Conservation (phyloP, 2,329 filamentous ascomycete genomes). For the Arthrobotrys megalospora region DNA sequence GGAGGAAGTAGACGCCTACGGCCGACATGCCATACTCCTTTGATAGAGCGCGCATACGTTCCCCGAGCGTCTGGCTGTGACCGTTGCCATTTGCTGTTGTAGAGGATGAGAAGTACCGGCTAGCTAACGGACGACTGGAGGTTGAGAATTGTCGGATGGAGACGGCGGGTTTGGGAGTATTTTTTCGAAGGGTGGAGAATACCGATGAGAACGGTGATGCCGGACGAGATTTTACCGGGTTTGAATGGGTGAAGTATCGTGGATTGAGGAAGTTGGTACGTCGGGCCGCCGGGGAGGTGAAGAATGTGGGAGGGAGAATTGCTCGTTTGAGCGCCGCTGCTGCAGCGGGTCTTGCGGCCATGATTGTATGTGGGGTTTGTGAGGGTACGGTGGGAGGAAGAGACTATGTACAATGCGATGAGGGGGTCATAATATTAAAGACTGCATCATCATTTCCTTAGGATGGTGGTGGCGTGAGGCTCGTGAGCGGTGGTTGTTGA, state of each 20-base stretch:
- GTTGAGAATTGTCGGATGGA: constrained; percentile 36
- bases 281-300: constrained; percentile 51
- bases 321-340: constrained; percentile 40
- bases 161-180: constrained; percentile 1
- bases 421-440: constrained; percentile 39
- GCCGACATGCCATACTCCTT: constrained; percentile 96
- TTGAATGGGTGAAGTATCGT: constrained; percentile 52
- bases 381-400: neutral
- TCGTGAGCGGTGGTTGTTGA: constrained; percentile 23
- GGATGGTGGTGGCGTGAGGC: constrained; percentile 40
- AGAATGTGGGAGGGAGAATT: constrained; percentile 46
- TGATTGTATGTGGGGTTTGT: constrained; percentile 6
- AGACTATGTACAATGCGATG: constrained; percentile 19
- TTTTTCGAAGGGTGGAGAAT: constrained; percentile 41
- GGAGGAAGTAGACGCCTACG: constrained; percentile 86
- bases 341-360: constrained; percentile 48
- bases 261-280: constrained; percentile 56
- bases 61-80: constrained; percentile 71
- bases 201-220: constrained; percentile 39
- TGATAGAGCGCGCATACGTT: constrained; percentile 84
- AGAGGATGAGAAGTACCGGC: constrained; percentile 16
- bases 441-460: constrained; percentile 10
- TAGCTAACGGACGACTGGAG: constrained; percentile 28
- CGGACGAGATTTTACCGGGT: constrained; percentile 21
- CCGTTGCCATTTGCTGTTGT: constrained; percentile 24